Evolutionary conservation across 2,329 filamentous ascomycete genomes (phyloP).

Genomic region (Talaromyces sp.): DNA sequence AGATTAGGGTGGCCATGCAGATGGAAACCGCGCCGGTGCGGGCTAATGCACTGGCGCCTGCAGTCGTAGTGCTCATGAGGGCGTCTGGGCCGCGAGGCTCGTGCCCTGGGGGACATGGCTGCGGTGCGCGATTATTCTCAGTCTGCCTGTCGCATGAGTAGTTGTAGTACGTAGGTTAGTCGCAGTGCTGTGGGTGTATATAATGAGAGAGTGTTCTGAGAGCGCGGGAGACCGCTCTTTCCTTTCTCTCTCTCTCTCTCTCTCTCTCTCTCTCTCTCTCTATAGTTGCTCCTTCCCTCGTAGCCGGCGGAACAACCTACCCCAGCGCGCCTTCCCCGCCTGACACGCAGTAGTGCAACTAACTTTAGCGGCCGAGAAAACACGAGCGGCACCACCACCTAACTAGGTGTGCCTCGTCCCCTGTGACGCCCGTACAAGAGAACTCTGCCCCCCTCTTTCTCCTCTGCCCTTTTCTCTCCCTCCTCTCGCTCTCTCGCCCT

Average conservation of each 20-base stretch:
- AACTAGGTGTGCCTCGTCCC: too few relatives aligned
- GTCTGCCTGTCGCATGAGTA: background rate
- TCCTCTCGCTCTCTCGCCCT: background rate
- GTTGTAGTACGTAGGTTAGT: too few relatives aligned
- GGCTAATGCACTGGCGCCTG: background rate
- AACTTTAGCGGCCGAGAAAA: background rate
- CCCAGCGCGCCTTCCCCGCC: background rate
- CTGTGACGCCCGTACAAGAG: background rate
- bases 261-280: background rate
- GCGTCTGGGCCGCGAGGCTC: background rate
- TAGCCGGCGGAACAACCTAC: background rate
- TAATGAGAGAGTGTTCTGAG: background rate
- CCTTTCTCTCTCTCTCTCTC: background rate
- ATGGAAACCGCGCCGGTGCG: background rate
- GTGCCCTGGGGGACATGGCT: background rate
- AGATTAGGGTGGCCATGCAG: background rate
- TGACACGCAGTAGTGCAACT: constrained; percentile 3
- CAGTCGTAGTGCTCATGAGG: background rate
- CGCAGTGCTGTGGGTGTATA: background rate
- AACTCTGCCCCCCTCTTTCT: background rate
- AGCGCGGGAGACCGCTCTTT: background rate
- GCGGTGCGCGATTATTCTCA: background rate
- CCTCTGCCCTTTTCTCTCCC: background rate
- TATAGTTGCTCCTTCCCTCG: background rate
- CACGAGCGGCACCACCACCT: background rate